phyloP scores from a whole-genome alignment of 805 yeast species.

The Sugiyamaella qingdaonensis region DNA sequence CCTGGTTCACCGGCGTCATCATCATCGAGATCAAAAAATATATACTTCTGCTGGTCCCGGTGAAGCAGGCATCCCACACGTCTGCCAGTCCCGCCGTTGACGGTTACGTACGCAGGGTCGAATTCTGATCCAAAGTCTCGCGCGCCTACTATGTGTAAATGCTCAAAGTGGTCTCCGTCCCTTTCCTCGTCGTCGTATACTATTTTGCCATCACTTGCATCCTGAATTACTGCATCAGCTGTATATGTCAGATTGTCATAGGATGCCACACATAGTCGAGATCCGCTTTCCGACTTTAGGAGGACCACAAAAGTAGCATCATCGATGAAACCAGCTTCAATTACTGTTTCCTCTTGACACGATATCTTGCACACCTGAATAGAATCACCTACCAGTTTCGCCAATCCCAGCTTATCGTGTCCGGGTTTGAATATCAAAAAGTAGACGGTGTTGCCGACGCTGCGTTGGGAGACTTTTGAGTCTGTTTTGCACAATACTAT shows the following conservation, averaged over 20 bases:
- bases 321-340: conserved; percentile 5
- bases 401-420: not conserved
- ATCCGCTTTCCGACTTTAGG: not conserved
- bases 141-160: not conserved
- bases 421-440: not conserved
- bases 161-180: not conserved
- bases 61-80: conserved; percentile 17
- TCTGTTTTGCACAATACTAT: no score
- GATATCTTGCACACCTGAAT: not conserved
- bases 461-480: not conserved
- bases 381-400: not conserved
- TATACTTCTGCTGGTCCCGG: conserved; percentile 10
- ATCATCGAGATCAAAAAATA: conserved; percentile 17
- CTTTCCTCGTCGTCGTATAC: not conserved
- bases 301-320: not conserved
- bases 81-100: conserved; percentile 14
- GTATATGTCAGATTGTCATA: not conserved
- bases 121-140: conserved; percentile 6
- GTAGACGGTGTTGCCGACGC: not conserved
- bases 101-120: conserved; percentile 6
- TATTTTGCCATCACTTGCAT: not conserved
- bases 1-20: not conserved
- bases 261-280: not conserved
- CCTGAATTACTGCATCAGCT: not conserved
- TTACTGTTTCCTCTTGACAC: not conserved